phyloP scores from a whole-genome alignment of 1,284 basidiomycete genomes.

The Termitomyces sp. region DNA sequence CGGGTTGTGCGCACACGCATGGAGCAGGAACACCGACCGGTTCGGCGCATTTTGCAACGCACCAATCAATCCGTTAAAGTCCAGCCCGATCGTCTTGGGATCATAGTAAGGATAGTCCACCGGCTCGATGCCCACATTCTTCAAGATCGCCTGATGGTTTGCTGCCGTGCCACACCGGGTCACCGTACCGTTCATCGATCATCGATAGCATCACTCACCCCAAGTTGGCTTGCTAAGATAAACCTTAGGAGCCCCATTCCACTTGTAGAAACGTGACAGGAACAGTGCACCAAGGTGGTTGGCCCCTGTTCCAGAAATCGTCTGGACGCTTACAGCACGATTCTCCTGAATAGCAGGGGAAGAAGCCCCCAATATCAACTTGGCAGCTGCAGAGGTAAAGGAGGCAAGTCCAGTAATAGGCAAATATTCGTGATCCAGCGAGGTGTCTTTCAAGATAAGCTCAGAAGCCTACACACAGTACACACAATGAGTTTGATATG shows the following conservation, averaged over 20 bases:
- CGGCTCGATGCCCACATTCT: slow-evolving; percentile 77
- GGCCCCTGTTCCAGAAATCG: slow-evolving; percentile 94
- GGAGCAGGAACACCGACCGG: slow-evolving; percentile 83
- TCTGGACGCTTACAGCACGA: slow-evolving; percentile 77
- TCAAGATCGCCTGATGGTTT: slow-evolving; percentile 89
- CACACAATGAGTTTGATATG: background rate
- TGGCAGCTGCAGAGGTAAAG: slow-evolving; percentile 77
- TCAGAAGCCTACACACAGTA: slow-evolving; percentile 64
- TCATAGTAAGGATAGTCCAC: slow-evolving; percentile 90
- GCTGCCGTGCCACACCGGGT: slow-evolving; percentile 38
- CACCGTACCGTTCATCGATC: background rate
- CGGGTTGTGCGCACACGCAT: slow-evolving; percentile 95
- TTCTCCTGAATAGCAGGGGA: slow-evolving; percentile 71
- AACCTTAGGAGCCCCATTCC: slow-evolving; percentile 61
- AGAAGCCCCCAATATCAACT: slow-evolving; percentile 74
- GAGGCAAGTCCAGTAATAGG: slow-evolving; percentile 85
- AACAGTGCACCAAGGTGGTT: slow-evolving; percentile 92
- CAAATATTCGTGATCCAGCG: slow-evolving; percentile 91
- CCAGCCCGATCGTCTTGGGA: slow-evolving; percentile 83
- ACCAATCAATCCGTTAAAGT: slow-evolving; percentile 71
- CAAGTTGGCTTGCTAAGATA: slow-evolving; percentile 91
- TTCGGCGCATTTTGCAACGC: slow-evolving; percentile 62
- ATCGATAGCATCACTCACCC: slow-evolving; percentile 49
- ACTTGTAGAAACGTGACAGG: slow-evolving; percentile 80
- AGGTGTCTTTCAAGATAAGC: slow-evolving; percentile 64